Percentiles rank a stretch among this genome's conserved stretches.
Evolutionary conservation across 2,329 filamentous ascomycete species (phyloP).

Genomic region (Cercospora sesami): DNA sequence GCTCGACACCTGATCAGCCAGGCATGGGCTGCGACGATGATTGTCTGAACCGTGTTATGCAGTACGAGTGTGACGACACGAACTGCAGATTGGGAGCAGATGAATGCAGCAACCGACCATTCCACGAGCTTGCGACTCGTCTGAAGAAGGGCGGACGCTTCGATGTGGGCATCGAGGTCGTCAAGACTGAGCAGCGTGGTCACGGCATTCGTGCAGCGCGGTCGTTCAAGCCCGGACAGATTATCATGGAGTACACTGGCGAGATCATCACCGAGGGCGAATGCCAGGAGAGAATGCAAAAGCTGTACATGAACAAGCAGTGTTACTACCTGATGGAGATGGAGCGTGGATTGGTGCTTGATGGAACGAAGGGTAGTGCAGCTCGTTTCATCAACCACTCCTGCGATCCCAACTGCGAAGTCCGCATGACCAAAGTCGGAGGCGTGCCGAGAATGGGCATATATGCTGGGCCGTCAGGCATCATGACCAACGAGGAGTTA

Average conservation of each 20-base stretch:
- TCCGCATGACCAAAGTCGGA: slow-evolving; percentile 84
- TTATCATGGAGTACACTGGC: slow-evolving; percentile 97
- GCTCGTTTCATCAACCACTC: slow-evolving; percentile 98
- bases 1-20: slow-evolving; percentile 53
- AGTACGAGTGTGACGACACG: slow-evolving; percentile 89
- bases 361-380: slow-evolving; percentile 92
- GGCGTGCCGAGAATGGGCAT: slow-evolving; percentile 95
- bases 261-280: slow-evolving; percentile 96
- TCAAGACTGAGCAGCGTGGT: slow-evolving; percentile 84
- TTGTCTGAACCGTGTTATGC: slow-evolving; percentile 94
- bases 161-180: slow-evolving; percentile 89
- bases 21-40: slow-evolving; percentile 82
- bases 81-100: slow-evolving; percentile 81
- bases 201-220: slow-evolving; percentile 90
- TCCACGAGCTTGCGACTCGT: slow-evolving; percentile 74
- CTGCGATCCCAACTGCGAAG: slow-evolving; percentile 87
- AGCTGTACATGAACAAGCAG: slow-evolving; percentile 92
- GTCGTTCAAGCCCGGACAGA: slow-evolving; percentile 82
- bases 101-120: slow-evolving; percentile 81
- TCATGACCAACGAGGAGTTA: slow-evolving; percentile 92
- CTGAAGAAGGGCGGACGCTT: slow-evolving; percentile 76
- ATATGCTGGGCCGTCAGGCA: slow-evolving; percentile 84
- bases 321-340: slow-evolving; percentile 99
- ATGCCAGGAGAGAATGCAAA: slow-evolving; percentile 89
- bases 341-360: slow-evolving; percentile 97